Evolutionary conservation across 352 stramenopile genomes (phyloP).

Genomic region (Discostella stelligera): DNA sequence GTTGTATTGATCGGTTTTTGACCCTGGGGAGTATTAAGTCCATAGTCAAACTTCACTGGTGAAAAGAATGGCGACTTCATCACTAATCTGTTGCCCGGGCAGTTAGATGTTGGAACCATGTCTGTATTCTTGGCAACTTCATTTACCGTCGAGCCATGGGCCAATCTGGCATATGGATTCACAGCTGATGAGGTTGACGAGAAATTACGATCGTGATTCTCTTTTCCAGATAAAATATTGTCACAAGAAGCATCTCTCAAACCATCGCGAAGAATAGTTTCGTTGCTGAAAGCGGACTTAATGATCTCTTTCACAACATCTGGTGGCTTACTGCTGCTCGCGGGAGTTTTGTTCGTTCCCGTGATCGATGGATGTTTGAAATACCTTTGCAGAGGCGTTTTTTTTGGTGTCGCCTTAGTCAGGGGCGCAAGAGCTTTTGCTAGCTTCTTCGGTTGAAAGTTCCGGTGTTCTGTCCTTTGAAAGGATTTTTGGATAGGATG

Average conservation of each 20-base stretch:
- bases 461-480: neutral
- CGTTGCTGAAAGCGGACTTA: neutral
- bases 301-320: neutral
- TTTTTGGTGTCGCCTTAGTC: constrained; percentile 6
- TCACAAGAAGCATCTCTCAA: constrained; percentile 11
- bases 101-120: constrained; percentile 1
- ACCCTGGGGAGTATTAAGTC: constrained; percentile 6
- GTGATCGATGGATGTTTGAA: neutral
- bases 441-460: neutral
- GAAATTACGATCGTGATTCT: constrained; percentile 6
- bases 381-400: constrained; percentile 14
- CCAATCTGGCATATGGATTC: constrained; percentile 30
- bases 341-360: neutral
- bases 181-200: neutral
- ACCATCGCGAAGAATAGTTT: neutral
- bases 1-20: neutral
- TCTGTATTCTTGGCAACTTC: constrained; percentile 7
- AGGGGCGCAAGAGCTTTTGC: neutral
- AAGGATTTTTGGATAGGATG: neutral
- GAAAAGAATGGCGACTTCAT: constrained; percentile 35
- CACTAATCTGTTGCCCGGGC: neutral
- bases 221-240: neutral
- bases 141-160: neutral
- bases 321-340: neutral
- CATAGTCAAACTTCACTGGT: constrained; percentile 49